Evolutionary conservation across 2,329 filamentous ascomycete species (phyloP).

Genomic region (Colletotrichum viniferum): DNA sequence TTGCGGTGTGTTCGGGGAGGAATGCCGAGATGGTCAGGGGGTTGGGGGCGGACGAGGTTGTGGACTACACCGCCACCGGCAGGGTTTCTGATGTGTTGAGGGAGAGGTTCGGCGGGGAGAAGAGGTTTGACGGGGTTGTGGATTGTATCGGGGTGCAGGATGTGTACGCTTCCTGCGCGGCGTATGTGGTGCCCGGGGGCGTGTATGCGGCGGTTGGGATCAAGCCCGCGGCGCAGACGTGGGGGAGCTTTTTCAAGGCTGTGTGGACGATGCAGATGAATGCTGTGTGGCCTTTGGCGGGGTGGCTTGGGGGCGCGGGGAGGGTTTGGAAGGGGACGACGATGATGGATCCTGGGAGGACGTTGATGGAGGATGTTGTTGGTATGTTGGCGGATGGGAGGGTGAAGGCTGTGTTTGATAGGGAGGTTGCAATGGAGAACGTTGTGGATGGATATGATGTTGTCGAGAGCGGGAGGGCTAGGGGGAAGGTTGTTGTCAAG

Average conservation of each 20-base stretch:
- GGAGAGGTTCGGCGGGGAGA: not conserved
- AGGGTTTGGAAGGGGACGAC: constrained; percentile 36
- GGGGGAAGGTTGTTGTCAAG: constrained; percentile 43
- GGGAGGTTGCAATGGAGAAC: constrained; percentile 40
- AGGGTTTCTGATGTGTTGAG: not conserved
- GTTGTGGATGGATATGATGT: constrained; percentile 38
- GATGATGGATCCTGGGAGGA: constrained; percentile 37
- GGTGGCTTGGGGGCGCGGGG: constrained; percentile 40
- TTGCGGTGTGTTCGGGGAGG: constrained; percentile 50
- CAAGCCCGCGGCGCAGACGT: constrained; percentile 36
- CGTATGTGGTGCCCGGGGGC: constrained; percentile 41
- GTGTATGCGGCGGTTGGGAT: constrained; percentile 47
- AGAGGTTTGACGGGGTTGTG: constrained; percentile 48
- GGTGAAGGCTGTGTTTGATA: constrained; percentile 39
- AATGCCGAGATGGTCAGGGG: constrained; percentile 49
- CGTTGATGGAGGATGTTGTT: constrained; percentile 35
- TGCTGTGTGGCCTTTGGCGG: constrained; percentile 37
- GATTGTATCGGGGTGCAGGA: constrained; percentile 54
- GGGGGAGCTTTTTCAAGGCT: constrained; percentile 32
- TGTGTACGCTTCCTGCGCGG: constrained; percentile 43
- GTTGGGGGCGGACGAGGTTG: constrained; percentile 55
- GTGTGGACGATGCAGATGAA: constrained; percentile 42
- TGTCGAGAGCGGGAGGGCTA: constrained; percentile 35
- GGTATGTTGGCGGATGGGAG: constrained; percentile 36
- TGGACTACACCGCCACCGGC: not conserved